Evolutionary conservation across 305 asterid genomes (phyloP), one percentile per base, ranked within the genome.

Genomic region (Nicotiana rustica): DNA sequence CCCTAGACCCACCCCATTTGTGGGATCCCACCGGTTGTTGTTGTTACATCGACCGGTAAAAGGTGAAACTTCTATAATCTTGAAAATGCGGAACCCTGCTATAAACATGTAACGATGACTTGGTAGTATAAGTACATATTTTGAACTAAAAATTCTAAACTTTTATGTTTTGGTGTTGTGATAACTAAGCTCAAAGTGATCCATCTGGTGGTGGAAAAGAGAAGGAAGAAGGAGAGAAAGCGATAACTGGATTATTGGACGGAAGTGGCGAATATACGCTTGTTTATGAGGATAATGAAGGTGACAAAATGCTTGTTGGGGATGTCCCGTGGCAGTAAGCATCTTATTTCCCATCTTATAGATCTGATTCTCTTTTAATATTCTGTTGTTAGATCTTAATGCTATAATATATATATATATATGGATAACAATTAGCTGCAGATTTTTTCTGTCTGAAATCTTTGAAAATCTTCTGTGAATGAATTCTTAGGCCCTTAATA

Each of bases 321-420:
- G 98, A 95, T 91, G 98, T 95, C 85, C 97, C 97, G 79, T 95
- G 99, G 99, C 91, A 88, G 99, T 95, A 93, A 90, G 97, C 92
- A 88, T 90, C 89, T 81, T 69, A 82, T 41, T 52, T 38, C 60
- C 65, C 66, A 47, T 21, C 14, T 19, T 25, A 17, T 83, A 85
- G 79, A 85, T 84, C 84, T 79, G 85, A 86, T 89, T 86, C 67
- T 78, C 47, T 44, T 38, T 75, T 77, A 19, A 65, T 82, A 55
- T 78, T 71, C 86, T 79, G 44, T 38, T 49, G 13, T 33, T 36
- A 57, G 17, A 61, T 61, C 61, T 56, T 78, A 78, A 78, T 73
- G 15, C 62, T 49, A 4, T 59, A 13, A 21, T 25, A 25, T 73
- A 49, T 49, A 73, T 49, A 21, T 73, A 49, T 49, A 73, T 49